Evolutionary conservation across 768 basidiomycete species (phyloP).

Genomic region (Glaciozyma antarctica): DNA sequence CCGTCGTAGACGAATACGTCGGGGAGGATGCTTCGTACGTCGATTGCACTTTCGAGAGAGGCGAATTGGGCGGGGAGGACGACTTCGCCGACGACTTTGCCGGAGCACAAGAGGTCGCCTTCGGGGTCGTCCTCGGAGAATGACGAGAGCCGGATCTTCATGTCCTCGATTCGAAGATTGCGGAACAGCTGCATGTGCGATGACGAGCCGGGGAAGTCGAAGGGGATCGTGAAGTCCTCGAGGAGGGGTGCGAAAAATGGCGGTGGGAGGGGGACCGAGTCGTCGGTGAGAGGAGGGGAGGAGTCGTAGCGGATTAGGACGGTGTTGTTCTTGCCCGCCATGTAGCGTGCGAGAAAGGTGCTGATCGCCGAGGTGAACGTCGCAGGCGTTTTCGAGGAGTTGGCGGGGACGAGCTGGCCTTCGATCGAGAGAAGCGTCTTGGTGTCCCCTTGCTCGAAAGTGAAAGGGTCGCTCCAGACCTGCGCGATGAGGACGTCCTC

Average conservation of each 20-base stretch:
- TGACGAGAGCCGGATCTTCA: constrained; percentile 21
- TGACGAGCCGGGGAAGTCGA: constrained; percentile 20
- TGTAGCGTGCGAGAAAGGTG: constrained; percentile 22
- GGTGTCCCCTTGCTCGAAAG: neutral
- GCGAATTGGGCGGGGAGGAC: constrained; percentile 16
- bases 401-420: constrained; percentile 19
- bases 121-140: neutral
- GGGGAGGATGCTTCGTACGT: constrained; percentile 20
- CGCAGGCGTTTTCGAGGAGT: neutral
- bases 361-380: constrained; percentile 7
- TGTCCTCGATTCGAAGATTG: constrained; percentile 27
- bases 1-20: constrained; percentile 33
- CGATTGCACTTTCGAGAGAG: constrained; percentile 9
- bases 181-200: constrained; percentile 24
- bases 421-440: constrained; percentile 2
- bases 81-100: constrained; percentile 25
- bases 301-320: constrained; percentile 24
- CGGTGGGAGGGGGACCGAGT: constrained; percentile 15
- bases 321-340: constrained; percentile 19
- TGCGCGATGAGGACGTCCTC: constrained; percentile 17
- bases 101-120: constrained; percentile 25
- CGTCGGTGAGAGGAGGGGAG: neutral
- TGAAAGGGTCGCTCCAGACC: constrained; percentile 16
- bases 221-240: neutral
- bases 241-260: constrained; percentile 14